Evolutionary conservation across 768 basidiomycete species (phyloP), one percentile per base, ranked within the genome.

Genomic region (Leccinum olivaceopallidum): DNA sequence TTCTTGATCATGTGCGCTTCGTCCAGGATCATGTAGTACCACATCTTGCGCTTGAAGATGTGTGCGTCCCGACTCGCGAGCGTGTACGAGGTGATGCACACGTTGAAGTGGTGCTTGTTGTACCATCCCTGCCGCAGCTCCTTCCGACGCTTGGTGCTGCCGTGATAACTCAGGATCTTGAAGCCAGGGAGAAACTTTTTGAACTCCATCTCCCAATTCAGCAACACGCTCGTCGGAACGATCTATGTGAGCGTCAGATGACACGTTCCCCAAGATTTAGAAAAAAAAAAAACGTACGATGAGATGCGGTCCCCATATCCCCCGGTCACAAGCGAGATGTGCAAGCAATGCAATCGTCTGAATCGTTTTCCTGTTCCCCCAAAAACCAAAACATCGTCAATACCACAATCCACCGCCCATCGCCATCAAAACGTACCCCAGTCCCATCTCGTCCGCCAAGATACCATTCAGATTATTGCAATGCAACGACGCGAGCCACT

Each of bases 1-100:
- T 97, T 97, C 78, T 95, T 95, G 85, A 97, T 95, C 86, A 95
- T 96, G 70, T 97, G 94, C 7, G 94, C 95, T 74, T 97, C 94
- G 71, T 97, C 94, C 6, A 97, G 85, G 57, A 97, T 86, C 89
- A 97, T 92, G 68, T 97, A 97, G 70, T 94, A 93, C 95, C 95
- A 96, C 53, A 84, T 79, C 76, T 94, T 95, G 48, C 95, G 86
- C 74, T 92, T 92, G 79, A 96, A 94, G 18, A 95, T 89, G 67
- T 92, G 86, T 56, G 92, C 88, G 71, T 97, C 94, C 42, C 90
- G 86, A 69, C 91, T 88, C n/a, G 93, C 94, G 28, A 96, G 84
- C 5, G 93, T 89, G 71, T 97, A 97, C 18, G 93, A 95, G 0
- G 94, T 97, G 72, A 97, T 89, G 74, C 94, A 95, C 56, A 95